phyloP scores from a whole-genome alignment of 2,329 filamentous ascomycete species.

The Chalara sp. region DNA sequence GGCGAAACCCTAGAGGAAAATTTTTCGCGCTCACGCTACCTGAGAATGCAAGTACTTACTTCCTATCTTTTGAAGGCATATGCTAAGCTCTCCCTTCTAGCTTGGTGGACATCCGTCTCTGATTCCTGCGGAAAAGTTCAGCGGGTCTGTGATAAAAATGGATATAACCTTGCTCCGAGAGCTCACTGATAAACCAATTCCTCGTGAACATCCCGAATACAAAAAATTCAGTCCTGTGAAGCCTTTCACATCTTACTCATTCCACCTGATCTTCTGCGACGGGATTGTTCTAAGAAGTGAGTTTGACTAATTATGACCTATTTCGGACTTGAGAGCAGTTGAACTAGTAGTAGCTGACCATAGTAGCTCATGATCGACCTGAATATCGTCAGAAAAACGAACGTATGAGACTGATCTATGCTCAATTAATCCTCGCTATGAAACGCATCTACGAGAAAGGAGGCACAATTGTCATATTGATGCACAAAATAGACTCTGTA shows the following conservation, averaged over 20 bases:
- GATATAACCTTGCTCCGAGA: slow-evolving; percentile 15
- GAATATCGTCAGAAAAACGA: slow-evolving; percentile 9
- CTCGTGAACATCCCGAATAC: slow-evolving; percentile 8
- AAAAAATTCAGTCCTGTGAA: slow-evolving; percentile 6
- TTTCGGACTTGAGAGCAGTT: not conserved
- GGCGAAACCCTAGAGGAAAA: slow-evolving; percentile 11
- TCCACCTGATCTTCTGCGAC: slow-evolving; percentile 14
- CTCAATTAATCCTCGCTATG: slow-evolving; percentile 13
- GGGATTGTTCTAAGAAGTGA: slow-evolving; percentile 11
- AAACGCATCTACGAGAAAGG: slow-evolving; percentile 10
- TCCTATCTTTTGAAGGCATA: no score
- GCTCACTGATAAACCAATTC: slow-evolving; percentile 4
- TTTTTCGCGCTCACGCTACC: slow-evolving; percentile 14
- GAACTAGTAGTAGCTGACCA: not conserved
- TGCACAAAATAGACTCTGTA: slow-evolving; percentile 11
- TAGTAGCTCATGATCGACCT: slow-evolving; percentile 7
- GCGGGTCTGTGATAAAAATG: slow-evolving; percentile 6
- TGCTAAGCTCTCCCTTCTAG: no score
- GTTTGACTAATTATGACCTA: not conserved
- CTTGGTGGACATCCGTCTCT: slow-evolving; percentile 13
- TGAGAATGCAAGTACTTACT: not conserved
- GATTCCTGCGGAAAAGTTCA: slow-evolving; percentile 3
- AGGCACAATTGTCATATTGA: slow-evolving; percentile 12
- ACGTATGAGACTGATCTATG: slow-evolving; percentile 7
- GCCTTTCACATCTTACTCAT: slow-evolving; percentile 7